Conservation (phyloP, 176 grass and related monocot species). For the Cenchrus fungigraminus region DNA sequence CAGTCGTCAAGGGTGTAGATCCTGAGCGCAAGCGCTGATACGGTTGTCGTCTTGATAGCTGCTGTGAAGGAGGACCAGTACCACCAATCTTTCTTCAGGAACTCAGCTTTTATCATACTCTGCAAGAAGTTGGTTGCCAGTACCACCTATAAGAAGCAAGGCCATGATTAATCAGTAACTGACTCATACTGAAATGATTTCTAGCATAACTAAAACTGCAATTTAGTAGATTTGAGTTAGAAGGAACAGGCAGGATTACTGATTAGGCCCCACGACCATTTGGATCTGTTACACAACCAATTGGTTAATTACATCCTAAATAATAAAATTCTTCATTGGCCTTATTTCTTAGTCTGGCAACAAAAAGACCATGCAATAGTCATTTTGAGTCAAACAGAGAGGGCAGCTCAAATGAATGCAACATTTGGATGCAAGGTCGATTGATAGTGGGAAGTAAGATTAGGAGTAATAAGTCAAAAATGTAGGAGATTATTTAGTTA, state of each 20-base stretch:
- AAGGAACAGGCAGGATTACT: not conserved
- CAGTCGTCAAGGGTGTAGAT: constrained; percentile 88
- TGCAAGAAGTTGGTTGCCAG: constrained; percentile 74
- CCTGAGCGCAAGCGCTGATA: constrained; percentile 78
- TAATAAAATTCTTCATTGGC: not conserved
- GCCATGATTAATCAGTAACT: constrained; percentile 34
- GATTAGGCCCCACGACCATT: constrained; percentile 2
- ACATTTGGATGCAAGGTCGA: not conserved
- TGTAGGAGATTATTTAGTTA: not conserved
- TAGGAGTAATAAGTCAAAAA: constrained; percentile 13
- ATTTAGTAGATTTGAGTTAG: not conserved
- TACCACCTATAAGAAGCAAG: constrained; percentile 70
- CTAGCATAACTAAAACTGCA: constrained; percentile 32
- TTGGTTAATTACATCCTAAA: not conserved
- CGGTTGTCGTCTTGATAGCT: constrained; percentile 74
- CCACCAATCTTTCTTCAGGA: constrained; percentile 90
- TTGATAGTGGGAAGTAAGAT: not conserved
- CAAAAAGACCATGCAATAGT: not conserved
- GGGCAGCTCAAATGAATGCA: not conserved
- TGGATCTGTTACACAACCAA: not conserved
- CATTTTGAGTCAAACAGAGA: constrained; percentile 10
- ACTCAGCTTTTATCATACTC: constrained; percentile 79
- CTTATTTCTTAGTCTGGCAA: not conserved
- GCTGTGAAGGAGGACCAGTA: constrained; percentile 95
- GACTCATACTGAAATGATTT: constrained; percentile 8